Conservation (phyloP, 352 stramenopile genomes). For the Phytophthora meadii region DNA sequence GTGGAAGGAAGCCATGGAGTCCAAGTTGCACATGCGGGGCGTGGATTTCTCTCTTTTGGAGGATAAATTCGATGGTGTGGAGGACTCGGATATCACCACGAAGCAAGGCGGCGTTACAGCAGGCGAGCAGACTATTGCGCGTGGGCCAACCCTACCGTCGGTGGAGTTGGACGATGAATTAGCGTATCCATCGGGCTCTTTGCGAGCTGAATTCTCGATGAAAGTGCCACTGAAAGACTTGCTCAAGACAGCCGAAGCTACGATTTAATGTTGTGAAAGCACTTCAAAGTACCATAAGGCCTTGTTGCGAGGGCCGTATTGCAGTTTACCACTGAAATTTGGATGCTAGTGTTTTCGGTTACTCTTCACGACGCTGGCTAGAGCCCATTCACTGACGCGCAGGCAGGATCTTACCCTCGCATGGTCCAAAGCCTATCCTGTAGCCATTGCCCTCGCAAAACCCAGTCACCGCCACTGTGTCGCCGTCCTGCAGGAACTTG, state of each 20-base stretch:
- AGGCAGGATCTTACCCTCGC: constrained; percentile 91
- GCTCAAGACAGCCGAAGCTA: constrained; percentile 46
- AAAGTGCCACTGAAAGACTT: constrained; percentile 52
- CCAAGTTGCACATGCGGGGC: constrained; percentile 21
- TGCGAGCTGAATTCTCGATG: constrained; percentile 36
- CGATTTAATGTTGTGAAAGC: constrained; percentile 37
- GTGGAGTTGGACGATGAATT: constrained; percentile 36
- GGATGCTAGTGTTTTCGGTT: neutral
- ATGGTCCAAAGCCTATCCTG: constrained; percentile 96
- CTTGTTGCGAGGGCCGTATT: neutral
- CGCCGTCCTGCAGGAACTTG: constrained; percentile 96
- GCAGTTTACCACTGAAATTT: constrained; percentile 1
- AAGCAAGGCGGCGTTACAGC: neutral
- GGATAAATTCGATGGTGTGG: constrained; percentile 27
- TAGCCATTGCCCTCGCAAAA: constrained; percentile 92
- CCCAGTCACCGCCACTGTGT: constrained; percentile 93
- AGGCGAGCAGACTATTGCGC: constrained; percentile 2
- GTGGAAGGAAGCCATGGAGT: constrained; percentile 46
- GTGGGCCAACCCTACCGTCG: constrained; percentile 26
- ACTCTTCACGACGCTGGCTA: neutral
- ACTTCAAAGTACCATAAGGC: neutral
- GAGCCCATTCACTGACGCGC: constrained; percentile 57
- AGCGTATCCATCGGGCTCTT: constrained; percentile 30
- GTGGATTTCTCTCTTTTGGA: constrained; percentile 55
- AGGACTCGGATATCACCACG: constrained; percentile 5